Conservation (phyloP, 805 yeast genomes). For the Candida mattraensis region DNA sequence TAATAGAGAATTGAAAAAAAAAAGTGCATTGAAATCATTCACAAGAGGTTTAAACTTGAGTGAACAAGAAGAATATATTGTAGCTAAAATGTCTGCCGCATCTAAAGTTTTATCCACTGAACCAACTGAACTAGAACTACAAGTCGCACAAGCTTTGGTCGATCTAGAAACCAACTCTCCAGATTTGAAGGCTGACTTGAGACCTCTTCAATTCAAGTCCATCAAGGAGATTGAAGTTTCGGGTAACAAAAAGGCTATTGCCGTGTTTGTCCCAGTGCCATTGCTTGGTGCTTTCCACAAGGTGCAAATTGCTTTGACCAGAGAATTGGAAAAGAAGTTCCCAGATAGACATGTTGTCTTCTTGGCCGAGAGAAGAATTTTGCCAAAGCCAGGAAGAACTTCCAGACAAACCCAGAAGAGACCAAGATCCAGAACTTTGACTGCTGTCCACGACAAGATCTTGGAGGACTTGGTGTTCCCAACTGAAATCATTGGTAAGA, state of each 20-base stretch:
- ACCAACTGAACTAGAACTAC: conserved; percentile 98
- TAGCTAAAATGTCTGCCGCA: conserved; percentile 94
- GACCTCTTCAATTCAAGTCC: conserved; percentile 98
- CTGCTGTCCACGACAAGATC: conserved; percentile 97
- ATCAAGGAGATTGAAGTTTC: conserved; percentile 97
- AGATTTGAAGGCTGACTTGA: conserved; percentile 96
- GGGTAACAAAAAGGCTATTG: conserved; percentile 98
- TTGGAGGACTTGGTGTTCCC: conserved; percentile 99
- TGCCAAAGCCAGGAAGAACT: conserved; percentile 98
- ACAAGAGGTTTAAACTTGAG: no score
- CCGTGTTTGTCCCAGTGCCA: conserved; percentile 98
- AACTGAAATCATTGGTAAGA: conserved; percentile 98
- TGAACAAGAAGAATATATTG: no score
- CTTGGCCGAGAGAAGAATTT: conserved; percentile 99
- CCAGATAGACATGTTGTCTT: conserved; percentile 99
- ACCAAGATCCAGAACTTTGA: conserved; percentile 99
- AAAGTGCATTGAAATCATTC: no score
- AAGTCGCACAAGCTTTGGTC: conserved; percentile 97
- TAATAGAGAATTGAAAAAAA: no score
- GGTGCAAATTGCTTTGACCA: conserved; percentile 95
- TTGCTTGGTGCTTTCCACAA: conserved; percentile 89
- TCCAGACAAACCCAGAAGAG: conserved; percentile 96
- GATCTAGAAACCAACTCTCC: conserved; percentile 94
- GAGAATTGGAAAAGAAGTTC: conserved; percentile 99
- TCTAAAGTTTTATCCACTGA: conserved; percentile 91